A percentile compares a stretch with the other conserved stretches of the same genome.
These are phyloP conservation scores for Lasiodiplodia theobromae DNA, from an alignment of 2,329 filamentous ascomycete species.

Conservation along the genomic window DNA sequence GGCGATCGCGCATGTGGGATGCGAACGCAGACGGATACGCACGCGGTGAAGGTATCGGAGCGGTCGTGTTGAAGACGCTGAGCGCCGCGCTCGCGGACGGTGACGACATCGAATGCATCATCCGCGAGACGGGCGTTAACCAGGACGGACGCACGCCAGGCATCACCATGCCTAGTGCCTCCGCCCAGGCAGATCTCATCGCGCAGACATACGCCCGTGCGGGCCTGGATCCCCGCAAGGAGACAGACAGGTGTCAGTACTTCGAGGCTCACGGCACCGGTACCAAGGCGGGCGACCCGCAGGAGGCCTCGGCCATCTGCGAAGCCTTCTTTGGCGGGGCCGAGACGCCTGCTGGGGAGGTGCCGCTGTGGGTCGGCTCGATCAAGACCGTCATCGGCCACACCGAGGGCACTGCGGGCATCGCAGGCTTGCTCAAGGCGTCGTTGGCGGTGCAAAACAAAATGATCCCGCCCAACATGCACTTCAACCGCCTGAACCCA, in stretches of 20 bases:
- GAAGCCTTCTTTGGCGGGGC: conserved; percentile 30
- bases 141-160: conserved; percentile 44
- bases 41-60: conserved; percentile 61
- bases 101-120: conserved; percentile 53
- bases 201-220: conserved; percentile 43
- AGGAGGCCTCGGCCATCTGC: conserved; percentile 36
- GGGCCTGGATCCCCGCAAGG: conserved; percentile 39
- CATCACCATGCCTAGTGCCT: conserved; percentile 49
- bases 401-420: conserved; percentile 44
- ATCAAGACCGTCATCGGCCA: conserved; percentile 49
- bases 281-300: conserved; percentile 43
- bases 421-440: conserved; percentile 45
- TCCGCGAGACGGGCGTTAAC: conserved; percentile 46
- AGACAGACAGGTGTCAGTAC: conserved; percentile 37
- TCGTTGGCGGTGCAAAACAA: conserved; percentile 46
- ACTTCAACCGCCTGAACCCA: conserved; percentile 40
- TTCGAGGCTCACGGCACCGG: conserved; percentile 53
- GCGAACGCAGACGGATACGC: conserved; percentile 57
- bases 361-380: conserved; percentile 31
- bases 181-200: conserved; percentile 47
- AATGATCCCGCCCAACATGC: conserved; percentile 42
- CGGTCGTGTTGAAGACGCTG: conserved; percentile 60
- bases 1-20: conserved; percentile 42
- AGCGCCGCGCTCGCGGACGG: conserved; percentile 55
- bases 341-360: not conserved